Base-by-base conservation (phyloP, 2,329 filamentous ascomycete genomes). In the Curvularia sp. region DNA sequence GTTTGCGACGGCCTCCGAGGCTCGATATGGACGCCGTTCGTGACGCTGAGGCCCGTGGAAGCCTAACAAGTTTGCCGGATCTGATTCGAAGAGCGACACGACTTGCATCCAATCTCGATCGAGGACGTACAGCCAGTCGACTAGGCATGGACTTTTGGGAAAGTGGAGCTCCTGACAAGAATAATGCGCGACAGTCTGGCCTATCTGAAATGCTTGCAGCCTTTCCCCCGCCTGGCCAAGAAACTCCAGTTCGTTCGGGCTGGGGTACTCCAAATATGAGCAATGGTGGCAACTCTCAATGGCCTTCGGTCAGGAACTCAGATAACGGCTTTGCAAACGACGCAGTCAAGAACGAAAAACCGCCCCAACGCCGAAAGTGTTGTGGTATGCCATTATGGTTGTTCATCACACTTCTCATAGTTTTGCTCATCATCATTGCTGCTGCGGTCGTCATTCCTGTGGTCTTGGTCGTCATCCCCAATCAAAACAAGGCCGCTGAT, bases 51-150 rank as follows among this genome's bases (percentile, higher is more conserved):
- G 86, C 89, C 1, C 87, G 95, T 70, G 93, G 92, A 3, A 97
- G 93, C 74, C 82, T 97, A 63, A 98, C 95, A 1, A 97, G 93
- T 77, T 80, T 99, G 58, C 90, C 93, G 0, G 95, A 98, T 74
- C 80, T 99, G 59, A 98, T 99, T 66, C 85, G 87, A 70, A 87
- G 95, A 67, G 95, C 95, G 10, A 98, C 94, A 0, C 87, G 87
- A 64, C 81, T 98, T 36, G 94, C 93, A 15, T 87, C 91, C 0
- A 93, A 96, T 77, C 88, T 99, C 57, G 94, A 98, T 69, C 88
- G 88, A 64, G 94, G 94, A 12, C 89, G 80, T 64, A 88, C 87
- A 19, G 86, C 86, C 12, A 88, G 86, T 70, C 80, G 84, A 55
- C 67, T 86, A 6, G 84, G 83, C 18, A 75, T 85, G 64, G 76